Evolutionary conservation across 495 filamentous ascomycete genomes (phyloP).

Genomic region (Extremus antarcticus): DNA sequence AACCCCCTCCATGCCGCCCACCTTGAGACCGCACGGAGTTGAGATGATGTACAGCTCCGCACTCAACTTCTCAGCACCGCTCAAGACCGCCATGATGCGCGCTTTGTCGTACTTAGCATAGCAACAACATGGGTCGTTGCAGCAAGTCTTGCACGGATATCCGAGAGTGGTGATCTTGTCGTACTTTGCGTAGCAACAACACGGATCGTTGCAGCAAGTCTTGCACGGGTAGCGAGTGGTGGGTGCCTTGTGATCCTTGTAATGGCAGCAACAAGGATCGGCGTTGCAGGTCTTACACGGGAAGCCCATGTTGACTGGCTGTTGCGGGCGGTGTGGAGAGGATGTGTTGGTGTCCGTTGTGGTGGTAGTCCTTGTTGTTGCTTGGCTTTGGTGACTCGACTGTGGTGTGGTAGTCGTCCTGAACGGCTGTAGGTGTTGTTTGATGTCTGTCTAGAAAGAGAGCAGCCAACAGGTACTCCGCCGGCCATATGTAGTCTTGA

Average conservation of each 20-base stretch:
- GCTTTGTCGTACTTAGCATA: background rate
- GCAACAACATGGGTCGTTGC: background rate
- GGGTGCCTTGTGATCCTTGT: background rate
- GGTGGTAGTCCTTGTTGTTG: background rate
- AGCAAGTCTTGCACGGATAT: background rate
- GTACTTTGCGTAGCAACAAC: background rate
- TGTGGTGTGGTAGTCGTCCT: background rate
- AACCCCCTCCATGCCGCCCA: too few relatives aligned
- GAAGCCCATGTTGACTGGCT: background rate
- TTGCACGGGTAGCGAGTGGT: background rate
- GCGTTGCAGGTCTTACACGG: background rate
- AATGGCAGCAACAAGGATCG: background rate
- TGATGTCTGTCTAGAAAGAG: too few relatives aligned
- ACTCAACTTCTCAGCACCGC: too few relatives aligned
- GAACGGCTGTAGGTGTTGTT: background rate
- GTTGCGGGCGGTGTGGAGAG: background rate
- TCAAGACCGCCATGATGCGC: too few relatives aligned
- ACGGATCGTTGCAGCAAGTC: background rate
- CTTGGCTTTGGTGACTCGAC: background rate
- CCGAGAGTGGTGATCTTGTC: background rate
- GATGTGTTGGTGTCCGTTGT: background rate
- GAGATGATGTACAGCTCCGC: too few relatives aligned
- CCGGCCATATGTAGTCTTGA: too few relatives aligned
- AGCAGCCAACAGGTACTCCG: too few relatives aligned
- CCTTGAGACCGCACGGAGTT: too few relatives aligned